Conservation (phyloP, 2,329 filamentous ascomycete genomes). For the Chaetomiaceae sp. region DNA sequence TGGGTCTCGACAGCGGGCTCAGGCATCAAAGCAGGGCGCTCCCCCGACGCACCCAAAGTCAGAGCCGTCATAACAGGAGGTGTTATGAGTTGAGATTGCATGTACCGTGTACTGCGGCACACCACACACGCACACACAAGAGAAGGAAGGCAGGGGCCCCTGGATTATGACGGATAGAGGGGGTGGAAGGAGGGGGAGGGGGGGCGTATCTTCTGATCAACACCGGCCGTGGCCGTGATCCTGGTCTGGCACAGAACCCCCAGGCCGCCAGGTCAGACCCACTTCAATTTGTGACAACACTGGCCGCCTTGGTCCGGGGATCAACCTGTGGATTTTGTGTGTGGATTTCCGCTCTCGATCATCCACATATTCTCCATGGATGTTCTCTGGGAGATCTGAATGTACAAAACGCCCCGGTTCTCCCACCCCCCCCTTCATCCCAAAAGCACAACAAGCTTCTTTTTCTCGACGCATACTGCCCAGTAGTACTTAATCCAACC, state of each 20-base stretch:
- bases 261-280: constrained; percentile 37
- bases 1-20: constrained; percentile 24
- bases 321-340: constrained; percentile 34
- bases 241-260: constrained; percentile 36
- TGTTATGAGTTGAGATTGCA: constrained; percentile 39
- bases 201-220: constrained; percentile 29
- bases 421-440: constrained; percentile 38
- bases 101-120: constrained; percentile 1
- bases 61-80: constrained; percentile 38
- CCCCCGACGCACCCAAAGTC: constrained; percentile 39
- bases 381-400: constrained; percentile 45
- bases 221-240: constrained; percentile 33
- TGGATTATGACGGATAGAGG: constrained; percentile 7
- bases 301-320: constrained; percentile 41
- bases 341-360: constrained; percentile 51
- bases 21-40: constrained; percentile 29
- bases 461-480: constrained; percentile 37
- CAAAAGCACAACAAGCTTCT: constrained; percentile 36
- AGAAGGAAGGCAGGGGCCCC: not conserved
- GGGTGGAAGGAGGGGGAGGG: constrained; percentile 11
- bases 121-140: not conserved
- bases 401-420: constrained; percentile 29
- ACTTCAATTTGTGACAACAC: constrained; percentile 53
- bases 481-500: constrained; percentile 38
- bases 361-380: constrained; percentile 36